Evolutionary conservation across 1,284 basidiomycete species (phyloP).

Genomic region (Irpex rosettiformis): DNA sequence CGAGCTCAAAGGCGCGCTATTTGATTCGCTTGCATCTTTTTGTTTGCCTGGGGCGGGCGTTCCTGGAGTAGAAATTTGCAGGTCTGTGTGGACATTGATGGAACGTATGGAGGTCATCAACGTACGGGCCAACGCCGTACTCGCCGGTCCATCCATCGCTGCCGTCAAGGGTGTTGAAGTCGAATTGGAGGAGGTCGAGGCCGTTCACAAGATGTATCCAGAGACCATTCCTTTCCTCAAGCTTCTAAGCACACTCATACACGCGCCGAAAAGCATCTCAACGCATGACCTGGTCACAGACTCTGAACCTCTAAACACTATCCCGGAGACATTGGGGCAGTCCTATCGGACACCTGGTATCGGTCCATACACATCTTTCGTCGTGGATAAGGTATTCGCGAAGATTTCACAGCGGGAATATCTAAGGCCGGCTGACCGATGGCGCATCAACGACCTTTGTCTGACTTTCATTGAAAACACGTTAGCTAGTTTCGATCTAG

Average conservation of each 20-base stretch:
- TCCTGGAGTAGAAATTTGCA: slow-evolving; percentile 76
- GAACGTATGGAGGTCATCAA: slow-evolving; percentile 86
- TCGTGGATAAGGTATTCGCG: slow-evolving; percentile 85
- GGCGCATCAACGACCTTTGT: slow-evolving; percentile 84
- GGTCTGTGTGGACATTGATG: slow-evolving; percentile 78
- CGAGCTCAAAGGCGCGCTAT: slow-evolving; percentile 89
- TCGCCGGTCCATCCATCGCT: slow-evolving; percentile 39
- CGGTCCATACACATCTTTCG: slow-evolving; percentile 77
- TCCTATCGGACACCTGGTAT: slow-evolving; percentile 77
- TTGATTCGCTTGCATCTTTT: slow-evolving; percentile 85
- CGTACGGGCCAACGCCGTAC: slow-evolving; percentile 45
- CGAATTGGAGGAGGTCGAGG: slow-evolving; percentile 86
- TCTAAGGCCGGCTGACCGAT: slow-evolving; percentile 71
- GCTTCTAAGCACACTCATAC: slow-evolving; percentile 78
- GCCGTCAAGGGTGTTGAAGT: slow-evolving; percentile 70
- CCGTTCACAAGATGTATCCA: slow-evolving; percentile 76
- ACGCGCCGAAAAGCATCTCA: slow-evolving; percentile 68
- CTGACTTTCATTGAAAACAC: slow-evolving; percentile 85
- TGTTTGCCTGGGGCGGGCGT: slow-evolving; percentile 72
- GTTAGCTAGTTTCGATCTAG: slow-evolving; percentile 79
- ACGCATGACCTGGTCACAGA: slow-evolving; percentile 58
- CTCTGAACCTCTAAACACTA: slow-evolving; percentile 62
- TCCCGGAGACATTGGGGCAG: slow-evolving; percentile 74
- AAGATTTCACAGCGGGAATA: slow-evolving; percentile 75
- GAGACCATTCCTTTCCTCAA: slow-evolving; percentile 86